Conservation (phyloP, 2,329 filamentous ascomycete genomes). For the Claviceps paspali region DNA sequence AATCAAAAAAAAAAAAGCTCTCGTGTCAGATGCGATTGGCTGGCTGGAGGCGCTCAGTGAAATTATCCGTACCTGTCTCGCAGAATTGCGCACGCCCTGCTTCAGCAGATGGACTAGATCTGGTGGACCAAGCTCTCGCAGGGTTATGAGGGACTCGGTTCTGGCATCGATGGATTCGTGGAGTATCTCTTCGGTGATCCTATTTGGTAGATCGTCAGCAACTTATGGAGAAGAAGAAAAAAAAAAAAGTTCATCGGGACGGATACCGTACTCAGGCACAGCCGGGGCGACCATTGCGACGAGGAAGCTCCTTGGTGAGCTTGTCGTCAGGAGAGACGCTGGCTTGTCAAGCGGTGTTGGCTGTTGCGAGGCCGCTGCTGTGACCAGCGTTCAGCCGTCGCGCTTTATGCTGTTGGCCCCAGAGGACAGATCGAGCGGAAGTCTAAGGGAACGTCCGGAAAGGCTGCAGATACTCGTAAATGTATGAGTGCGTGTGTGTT, state of each 20-base stretch:
- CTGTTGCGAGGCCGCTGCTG: neutral
- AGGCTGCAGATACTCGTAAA: neutral
- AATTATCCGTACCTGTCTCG: conserved; percentile 33
- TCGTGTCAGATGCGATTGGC: conserved; percentile 8
- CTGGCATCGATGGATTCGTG: conserved; percentile 85
- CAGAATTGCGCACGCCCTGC: conserved; percentile 40
- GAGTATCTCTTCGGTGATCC: conserved; percentile 85
- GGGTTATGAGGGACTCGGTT: conserved; percentile 69
- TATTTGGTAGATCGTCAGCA: conserved; percentile 26
- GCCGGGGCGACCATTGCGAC: conserved; percentile 56
- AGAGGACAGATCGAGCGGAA: neutral
- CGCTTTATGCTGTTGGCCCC: neutral
- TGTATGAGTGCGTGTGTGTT: too few species aligned
- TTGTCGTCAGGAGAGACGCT: neutral
- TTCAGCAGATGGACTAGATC: conserved; percentile 94
- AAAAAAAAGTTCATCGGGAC: neutral
- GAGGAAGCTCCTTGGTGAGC: conserved; percentile 8
- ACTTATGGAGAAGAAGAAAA: too few species aligned
- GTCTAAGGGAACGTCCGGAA: neutral
- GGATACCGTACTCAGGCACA: conserved; percentile 52
- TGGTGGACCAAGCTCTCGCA: conserved; percentile 88
- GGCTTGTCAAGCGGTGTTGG: neutral
- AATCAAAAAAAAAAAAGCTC: too few species aligned
- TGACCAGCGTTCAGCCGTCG: neutral
- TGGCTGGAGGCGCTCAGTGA: neutral